Base-by-base conservation (phyloP, 1,284 basidiomycete species). In the Rhodotorula sp. region DNA sequence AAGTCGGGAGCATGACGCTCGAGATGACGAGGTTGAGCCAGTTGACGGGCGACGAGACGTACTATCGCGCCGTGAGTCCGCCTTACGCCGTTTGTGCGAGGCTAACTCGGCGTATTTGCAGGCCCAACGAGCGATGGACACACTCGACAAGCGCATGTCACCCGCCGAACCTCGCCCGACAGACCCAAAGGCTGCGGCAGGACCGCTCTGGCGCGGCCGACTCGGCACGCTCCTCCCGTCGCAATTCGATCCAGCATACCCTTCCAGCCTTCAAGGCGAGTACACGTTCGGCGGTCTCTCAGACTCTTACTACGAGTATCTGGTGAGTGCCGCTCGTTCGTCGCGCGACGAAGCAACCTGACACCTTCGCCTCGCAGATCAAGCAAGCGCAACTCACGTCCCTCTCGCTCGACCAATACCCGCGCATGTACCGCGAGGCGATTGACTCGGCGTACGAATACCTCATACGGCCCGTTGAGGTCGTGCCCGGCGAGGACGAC, bases 271-370 rank as follows among this genome's bases (percentile, higher is more conserved):
- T 9, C 58, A 61, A 34, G 80, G 78, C 32, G 72, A 76, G 46
- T 77, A 79, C 72, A 78, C 81, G 2, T 81, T 84, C 52, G 85
- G 85, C 24, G 84, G 82, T 29, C 78, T 83, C 77, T 78, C 78
- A 20, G 81, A 82, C 59, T 81, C 79, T 34, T 85, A 84, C 77
- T 86, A 85, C 77, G 85, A 85, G 74, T 85, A 85, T 75, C 79
- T 85, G 29, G 74, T 74, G 27, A 13, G 59, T 57, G 15, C 51
- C n/a, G 2, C 48, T 32, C 46, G n/a, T 19, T 1, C 4, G 3
- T 24, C n/a, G 3, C 11, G 4, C 9, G 13, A n/a, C n/a, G 15
- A 34, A 13, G 20, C 62, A 52, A 32, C 27, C 48, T 49, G 19
- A 17, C 39, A 5, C 20, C 52, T 29, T 24, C 10, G 34, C 13